These are phyloP conservation scores for Lophiostoma macrostomum DNA, from an alignment of 495 filamentous ascomycete genomes.

Conservation along the genomic window DNA sequence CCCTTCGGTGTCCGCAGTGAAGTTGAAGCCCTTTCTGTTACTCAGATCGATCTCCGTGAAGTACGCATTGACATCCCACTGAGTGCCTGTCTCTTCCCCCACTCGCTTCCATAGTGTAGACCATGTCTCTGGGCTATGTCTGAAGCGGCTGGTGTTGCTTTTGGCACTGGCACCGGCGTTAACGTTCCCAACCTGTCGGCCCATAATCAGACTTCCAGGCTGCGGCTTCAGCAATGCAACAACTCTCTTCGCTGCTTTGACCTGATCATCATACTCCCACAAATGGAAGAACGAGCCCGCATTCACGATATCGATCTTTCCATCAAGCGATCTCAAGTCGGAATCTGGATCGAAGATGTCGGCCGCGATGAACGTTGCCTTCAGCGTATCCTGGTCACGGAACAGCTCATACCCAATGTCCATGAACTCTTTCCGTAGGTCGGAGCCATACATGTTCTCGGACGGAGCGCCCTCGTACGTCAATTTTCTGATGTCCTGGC, in stretches of 20 bases:
- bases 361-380: constrained; percentile 25
- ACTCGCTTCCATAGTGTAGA: constrained; percentile 26
- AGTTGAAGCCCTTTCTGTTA: constrained; percentile 20
- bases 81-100: constrained; percentile 12
- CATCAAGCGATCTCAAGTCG: constrained; percentile 17
- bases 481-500: constrained; percentile 31
- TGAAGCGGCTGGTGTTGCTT: neutral
- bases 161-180: neutral
- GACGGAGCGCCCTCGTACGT: constrained; percentile 28
- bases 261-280: constrained; percentile 13
- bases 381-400: constrained; percentile 21
- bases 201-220: constrained; percentile 19
- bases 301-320: constrained; percentile 25
- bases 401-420: constrained; percentile 31
- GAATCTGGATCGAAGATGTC: constrained; percentile 24
- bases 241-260: constrained; percentile 11
- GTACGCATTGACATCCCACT: constrained; percentile 22
- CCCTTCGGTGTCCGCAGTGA: neutral
- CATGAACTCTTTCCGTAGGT: constrained; percentile 28
- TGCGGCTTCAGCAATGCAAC: constrained; percentile 16
- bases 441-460: constrained; percentile 31
- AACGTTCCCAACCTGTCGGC: constrained; percentile 21
- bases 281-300: constrained; percentile 31
- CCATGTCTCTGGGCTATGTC: constrained; percentile 24
- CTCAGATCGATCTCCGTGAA: constrained; percentile 21